Conservation (phyloP, 208 protist species). For the Leishmania major region DNA sequence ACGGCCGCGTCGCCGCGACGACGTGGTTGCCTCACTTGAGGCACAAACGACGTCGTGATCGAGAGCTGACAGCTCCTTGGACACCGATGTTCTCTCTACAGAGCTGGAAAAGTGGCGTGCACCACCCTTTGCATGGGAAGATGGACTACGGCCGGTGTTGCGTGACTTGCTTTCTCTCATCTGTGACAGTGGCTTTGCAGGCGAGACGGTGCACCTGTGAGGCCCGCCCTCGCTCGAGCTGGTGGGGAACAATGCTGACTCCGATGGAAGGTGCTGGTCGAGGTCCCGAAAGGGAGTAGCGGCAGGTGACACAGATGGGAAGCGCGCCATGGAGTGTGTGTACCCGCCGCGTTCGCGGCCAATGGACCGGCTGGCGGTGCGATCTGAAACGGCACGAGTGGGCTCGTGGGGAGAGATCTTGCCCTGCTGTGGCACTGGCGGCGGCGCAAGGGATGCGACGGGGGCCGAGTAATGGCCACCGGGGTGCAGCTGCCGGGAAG, state of each 20-base stretch:
- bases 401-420: background rate
- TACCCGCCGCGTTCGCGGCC: background rate
- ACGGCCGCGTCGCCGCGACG: background rate
- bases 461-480: background rate
- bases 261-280: background rate
- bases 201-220: background rate
- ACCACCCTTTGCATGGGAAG: background rate
- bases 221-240: background rate
- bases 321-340: background rate
- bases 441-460: background rate
- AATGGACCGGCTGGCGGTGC: background rate
- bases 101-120: background rate
- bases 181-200: constrained; percentile 3
- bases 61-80: background rate
- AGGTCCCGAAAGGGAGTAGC: background rate
- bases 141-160: background rate
- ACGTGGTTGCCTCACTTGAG: background rate
- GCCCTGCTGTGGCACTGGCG: background rate
- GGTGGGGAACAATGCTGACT: background rate
- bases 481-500: background rate
- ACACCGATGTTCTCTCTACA: background rate
- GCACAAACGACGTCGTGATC: background rate
- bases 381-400: background rate
- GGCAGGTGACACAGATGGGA: background rate
- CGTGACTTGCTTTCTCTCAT: background rate